Evolutionary conservation across 2,329 filamentous ascomycete genomes (phyloP).

Genomic region (Colletotrichum nymphaeae): DNA sequence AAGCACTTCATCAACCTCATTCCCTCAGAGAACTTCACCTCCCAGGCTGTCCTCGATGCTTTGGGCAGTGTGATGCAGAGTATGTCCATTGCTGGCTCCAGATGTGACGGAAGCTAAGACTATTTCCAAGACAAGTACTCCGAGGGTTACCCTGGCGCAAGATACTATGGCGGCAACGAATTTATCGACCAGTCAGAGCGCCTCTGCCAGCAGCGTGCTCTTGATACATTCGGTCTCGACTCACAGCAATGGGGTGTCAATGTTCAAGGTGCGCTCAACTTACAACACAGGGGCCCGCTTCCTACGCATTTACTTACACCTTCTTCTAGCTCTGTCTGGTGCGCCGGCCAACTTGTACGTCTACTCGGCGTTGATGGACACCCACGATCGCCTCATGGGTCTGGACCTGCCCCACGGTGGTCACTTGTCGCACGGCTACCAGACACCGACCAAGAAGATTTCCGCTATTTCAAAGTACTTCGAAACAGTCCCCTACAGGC

Average conservation of each 20-base stretch:
- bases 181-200: conserved; percentile 93
- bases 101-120: conserved; percentile 42
- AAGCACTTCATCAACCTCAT: conserved; percentile 99
- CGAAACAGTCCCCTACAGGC: conserved; percentile 94
- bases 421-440: conserved; percentile 96
- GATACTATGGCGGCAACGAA: conserved; percentile 97
- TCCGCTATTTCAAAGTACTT: conserved; percentile 99
- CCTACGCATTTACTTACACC: background rate
- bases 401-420: conserved; percentile 96
- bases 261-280: conserved; percentile 67
- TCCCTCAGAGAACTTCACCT: conserved; percentile 95
- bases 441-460: conserved; percentile 93
- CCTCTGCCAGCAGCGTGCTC: conserved; percentile 88
- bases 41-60: conserved; percentile 90
- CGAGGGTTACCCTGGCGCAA: conserved; percentile 94
- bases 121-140: conserved; percentile 87
- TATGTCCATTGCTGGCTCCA: conserved; percentile 52
- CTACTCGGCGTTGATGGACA: conserved; percentile 91
- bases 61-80: conserved; percentile 96
- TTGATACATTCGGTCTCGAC: conserved; percentile 87
- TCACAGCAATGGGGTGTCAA: conserved; percentile 95
- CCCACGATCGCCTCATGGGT: conserved; percentile 96
- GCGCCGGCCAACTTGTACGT: conserved; percentile 86
- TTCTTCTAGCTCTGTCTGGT: conserved; percentile 77
- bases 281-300: background rate